Conservation (phyloP, 2,329 filamentous ascomycete genomes). For the Trichophyton rubrum region DNA sequence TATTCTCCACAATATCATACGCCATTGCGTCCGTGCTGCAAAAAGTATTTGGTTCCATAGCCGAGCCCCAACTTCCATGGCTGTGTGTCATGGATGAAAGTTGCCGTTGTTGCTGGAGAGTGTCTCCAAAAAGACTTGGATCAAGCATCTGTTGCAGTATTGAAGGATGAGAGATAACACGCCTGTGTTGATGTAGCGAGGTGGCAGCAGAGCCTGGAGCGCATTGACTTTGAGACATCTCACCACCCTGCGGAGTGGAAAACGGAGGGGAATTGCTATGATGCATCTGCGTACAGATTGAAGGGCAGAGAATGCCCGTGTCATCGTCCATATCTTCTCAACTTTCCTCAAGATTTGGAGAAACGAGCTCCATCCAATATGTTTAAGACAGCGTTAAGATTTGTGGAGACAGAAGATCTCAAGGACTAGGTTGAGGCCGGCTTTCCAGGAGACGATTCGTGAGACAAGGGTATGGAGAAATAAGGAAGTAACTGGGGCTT, state of each 20-base stretch:
- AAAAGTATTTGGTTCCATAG: not conserved
- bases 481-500: constrained; percentile 7
- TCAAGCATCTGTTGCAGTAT: not conserved
- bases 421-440: not conserved
- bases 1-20: not conserved
- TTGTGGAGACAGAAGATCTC: constrained; percentile 10
- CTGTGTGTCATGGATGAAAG: not conserved
- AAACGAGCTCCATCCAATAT: constrained; percentile 9
- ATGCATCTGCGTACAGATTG: constrained; percentile 2
- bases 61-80: not conserved
- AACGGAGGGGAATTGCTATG: not conserved
- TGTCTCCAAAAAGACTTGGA: not conserved
- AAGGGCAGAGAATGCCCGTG: not conserved
- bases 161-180: not conserved
- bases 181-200: not conserved
- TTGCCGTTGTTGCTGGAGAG: not conserved
- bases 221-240: not conserved
- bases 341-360: not conserved
- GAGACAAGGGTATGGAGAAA: constrained; percentile 16
- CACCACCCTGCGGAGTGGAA: not conserved
- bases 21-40: not conserved
- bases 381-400: constrained; percentile 10
- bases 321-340: constrained; percentile 4
- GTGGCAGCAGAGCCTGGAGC: not conserved
- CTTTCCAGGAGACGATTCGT: constrained; percentile 14